These are phyloP conservation scores for Xylaria scruposa DNA, from an alignment of 495 filamentous ascomycete species.

Conservation along the genomic window DNA sequence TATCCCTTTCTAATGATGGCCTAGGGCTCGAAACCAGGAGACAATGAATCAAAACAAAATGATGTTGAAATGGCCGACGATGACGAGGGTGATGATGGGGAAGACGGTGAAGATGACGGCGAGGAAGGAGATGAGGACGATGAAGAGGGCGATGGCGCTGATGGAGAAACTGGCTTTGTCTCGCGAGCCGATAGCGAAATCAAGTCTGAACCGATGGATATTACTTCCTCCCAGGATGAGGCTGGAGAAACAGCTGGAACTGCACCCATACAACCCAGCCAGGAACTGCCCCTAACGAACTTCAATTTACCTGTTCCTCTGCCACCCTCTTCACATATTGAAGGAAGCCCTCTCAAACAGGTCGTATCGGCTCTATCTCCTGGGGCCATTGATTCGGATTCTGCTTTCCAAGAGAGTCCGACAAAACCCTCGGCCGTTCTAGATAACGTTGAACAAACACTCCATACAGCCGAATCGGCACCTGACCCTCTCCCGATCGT, in stretches of 20 bases:
- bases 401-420: not conserved
- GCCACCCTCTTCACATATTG: conserved; percentile 40
- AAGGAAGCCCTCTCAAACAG: conserved; percentile 57
- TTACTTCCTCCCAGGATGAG: conserved; percentile 27
- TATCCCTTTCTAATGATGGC: conserved; percentile 17
- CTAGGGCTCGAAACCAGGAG: conserved; percentile 51
- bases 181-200: conserved; percentile 37
- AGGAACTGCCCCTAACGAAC: conserved; percentile 19
- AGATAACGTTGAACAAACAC: not conserved
- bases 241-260: conserved; percentile 10
- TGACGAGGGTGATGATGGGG: conserved; percentile 49
- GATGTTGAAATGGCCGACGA: conserved; percentile 60
- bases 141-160: conserved; percentile 43
- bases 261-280: conserved; percentile 16
- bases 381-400: conserved; percentile 18
- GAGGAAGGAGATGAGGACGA: conserved; percentile 46
- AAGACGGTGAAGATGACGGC: conserved; percentile 48
- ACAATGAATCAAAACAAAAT: conserved; percentile 46
- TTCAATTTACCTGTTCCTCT: conserved; percentile 30
- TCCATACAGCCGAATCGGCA: not conserved
- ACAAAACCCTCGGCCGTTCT: not conserved
- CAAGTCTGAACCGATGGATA: conserved; percentile 36
- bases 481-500: not conserved
- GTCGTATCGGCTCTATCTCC: conserved; percentile 43
- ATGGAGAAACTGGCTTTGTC: conserved; percentile 32